Conservation (phyloP, 2,329 filamentous ascomycete genomes). For the Fusarium siculi region DNA sequence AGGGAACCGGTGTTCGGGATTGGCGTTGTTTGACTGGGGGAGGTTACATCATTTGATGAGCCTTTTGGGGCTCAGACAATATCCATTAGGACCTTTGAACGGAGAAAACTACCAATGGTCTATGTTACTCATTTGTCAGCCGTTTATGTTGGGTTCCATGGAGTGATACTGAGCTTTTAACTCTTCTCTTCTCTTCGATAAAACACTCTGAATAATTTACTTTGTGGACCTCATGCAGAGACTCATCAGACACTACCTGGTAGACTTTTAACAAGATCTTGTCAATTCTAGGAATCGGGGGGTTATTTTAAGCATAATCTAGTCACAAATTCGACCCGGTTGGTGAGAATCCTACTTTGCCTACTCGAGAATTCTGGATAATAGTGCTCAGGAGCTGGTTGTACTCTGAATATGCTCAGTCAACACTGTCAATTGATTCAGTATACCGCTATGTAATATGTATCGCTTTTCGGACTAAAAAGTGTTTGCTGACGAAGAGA, state of each 20-base stretch:
- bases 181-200: slow-evolving; percentile 11
- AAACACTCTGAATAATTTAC: not conserved
- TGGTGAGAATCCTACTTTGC: not conserved
- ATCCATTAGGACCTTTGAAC: not conserved
- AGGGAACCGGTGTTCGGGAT: slow-evolving; percentile 79
- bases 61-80: not conserved
- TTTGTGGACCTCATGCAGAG: not conserved
- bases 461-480: not conserved
- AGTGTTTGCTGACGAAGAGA: not conserved
- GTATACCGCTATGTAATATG: not conserved
- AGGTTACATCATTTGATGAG: slow-evolving; percentile 65
- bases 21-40: slow-evolving; percentile 79
- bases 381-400: not conserved
- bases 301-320: too few relatives aligned
- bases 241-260: not conserved
- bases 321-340: not conserved
- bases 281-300: not conserved
- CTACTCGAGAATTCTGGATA: not conserved
- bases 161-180: not conserved
- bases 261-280: not conserved
- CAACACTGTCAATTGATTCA: not conserved
- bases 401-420: not conserved
- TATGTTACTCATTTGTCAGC: not conserved
- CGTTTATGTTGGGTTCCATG: not conserved
- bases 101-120: slow-evolving; percentile 4